phyloP scores from a whole-genome alignment of 1,284 basidiomycete genomes.

The Pseudozyma tsukubaensis region DNA sequence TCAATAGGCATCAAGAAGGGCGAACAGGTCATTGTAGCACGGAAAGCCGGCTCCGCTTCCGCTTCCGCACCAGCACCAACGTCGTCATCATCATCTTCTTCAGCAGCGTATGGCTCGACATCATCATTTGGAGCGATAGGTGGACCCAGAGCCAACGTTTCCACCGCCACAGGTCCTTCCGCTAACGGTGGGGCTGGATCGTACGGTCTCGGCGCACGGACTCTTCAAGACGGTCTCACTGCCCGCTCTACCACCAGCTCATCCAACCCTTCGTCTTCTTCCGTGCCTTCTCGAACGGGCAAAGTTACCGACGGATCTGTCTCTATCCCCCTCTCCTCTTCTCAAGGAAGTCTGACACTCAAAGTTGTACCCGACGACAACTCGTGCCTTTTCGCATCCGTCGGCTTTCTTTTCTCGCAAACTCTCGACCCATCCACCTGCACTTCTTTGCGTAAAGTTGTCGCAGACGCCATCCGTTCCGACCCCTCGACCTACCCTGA shows the following conservation, averaged over 20 bases:
- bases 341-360: conserved; percentile 22
- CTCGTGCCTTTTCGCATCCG: conserved; percentile 55
- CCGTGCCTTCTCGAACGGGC: too few species aligned
- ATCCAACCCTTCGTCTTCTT: background rate
- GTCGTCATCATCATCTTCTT: background rate
- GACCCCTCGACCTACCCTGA: conserved; percentile 41
- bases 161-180: conserved; percentile 22
- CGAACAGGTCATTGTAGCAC: conserved; percentile 45
- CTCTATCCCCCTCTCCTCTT: conserved; percentile 13
- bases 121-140: conserved; percentile 23
- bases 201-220: conserved; percentile 26
- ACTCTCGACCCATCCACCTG: conserved; percentile 22
- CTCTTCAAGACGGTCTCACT: conserved; percentile 24
- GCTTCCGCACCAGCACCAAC: background rate
- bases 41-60: conserved; percentile 3
- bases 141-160: conserved; percentile 22
- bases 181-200: background rate
- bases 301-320: conserved; percentile 30
- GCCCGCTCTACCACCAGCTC: conserved; percentile 10
- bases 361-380: conserved; percentile 60
- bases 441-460: conserved; percentile 31
- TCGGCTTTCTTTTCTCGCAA: conserved; percentile 35
- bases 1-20: conserved; percentile 31
- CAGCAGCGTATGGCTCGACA: background rate
- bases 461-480: conserved; percentile 31